Evolutionary conservation across 495 filamentous ascomycete genomes (phyloP).

Genomic region (Penicillium maclennaniae): DNA sequence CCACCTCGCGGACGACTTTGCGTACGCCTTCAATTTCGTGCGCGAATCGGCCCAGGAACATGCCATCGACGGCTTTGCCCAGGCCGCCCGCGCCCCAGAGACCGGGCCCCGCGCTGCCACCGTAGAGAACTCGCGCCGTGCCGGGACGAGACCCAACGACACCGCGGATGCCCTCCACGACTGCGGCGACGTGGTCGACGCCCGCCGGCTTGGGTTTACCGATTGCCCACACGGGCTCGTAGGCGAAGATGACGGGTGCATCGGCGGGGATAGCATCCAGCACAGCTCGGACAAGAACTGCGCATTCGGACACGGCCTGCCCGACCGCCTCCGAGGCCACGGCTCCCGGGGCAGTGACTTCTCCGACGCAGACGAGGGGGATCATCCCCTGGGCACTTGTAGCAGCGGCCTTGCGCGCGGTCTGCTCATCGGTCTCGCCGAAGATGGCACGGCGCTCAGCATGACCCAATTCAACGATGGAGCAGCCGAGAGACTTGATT

Average conservation of each 20-base stretch:
- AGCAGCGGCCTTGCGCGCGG: conserved; percentile 63
- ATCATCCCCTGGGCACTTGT: conserved; percentile 64
- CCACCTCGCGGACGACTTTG: conserved; percentile 67
- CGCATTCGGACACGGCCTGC: conserved; percentile 60
- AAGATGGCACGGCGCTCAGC: conserved; percentile 70
- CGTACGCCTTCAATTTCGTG: conserved; percentile 67
- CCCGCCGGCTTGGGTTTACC: conserved; percentile 68
- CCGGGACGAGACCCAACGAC: conserved; percentile 43
- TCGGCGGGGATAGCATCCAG: conserved; percentile 53
- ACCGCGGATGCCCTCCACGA: conserved; percentile 58
- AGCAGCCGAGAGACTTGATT: conserved; percentile 59
- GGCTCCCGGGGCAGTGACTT: conserved; percentile 47
- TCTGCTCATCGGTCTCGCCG: conserved; percentile 62
- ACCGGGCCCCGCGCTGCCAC: conserved; percentile 75
- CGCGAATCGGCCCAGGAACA: conserved; percentile 79
- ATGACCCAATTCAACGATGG: conserved; percentile 73
- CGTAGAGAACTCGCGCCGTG: conserved; percentile 66
- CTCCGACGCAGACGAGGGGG: conserved; percentile 78
- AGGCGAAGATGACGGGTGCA: conserved; percentile 73
- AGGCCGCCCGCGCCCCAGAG: conserved; percentile 58
- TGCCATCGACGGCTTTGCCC: conserved; percentile 67
- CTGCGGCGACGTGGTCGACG: conserved; percentile 65
- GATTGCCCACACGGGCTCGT: conserved; percentile 90
- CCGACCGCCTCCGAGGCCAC: conserved; percentile 51
- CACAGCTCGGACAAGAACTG: conserved; percentile 57